Evolutionary conservation across 2,329 filamentous ascomycete genomes (phyloP).

Genomic region (Monascus ruber): DNA sequence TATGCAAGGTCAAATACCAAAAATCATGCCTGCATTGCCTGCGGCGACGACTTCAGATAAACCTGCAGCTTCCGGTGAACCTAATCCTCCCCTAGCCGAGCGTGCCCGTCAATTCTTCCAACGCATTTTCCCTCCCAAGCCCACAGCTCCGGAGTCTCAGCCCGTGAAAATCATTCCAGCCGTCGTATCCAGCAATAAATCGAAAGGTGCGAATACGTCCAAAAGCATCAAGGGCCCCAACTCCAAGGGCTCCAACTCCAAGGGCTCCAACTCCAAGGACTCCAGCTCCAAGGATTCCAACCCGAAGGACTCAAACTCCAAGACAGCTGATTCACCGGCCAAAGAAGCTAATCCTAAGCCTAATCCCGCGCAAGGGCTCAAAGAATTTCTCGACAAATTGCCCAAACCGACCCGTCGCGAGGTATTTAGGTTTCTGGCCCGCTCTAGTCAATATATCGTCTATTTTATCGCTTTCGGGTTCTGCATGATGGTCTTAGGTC

Average conservation of each 20-base stretch:
- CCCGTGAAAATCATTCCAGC: background rate
- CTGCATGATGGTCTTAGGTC: conserved; percentile 18
- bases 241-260: background rate
- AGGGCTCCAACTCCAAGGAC: background rate
- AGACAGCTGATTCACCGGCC: too few relatives aligned
- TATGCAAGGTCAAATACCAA: background rate
- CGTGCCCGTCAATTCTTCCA: background rate
- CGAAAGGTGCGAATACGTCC: conserved; percentile 10
- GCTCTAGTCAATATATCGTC: conserved; percentile 21
- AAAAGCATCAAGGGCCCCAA: conserved; percentile 14
- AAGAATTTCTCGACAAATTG: conserved; percentile 12
- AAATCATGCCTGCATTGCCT: too few relatives aligned
- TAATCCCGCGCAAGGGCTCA: too few relatives aligned
- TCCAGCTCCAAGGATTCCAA: background rate
- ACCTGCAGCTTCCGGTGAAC: background rate
- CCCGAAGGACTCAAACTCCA: background rate
- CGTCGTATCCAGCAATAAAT: background rate
- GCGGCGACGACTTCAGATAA: background rate
- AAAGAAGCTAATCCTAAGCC: too few relatives aligned
- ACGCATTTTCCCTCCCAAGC: background rate
- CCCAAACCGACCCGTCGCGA: conserved; percentile 18
- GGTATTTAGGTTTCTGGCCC: conserved; percentile 16
- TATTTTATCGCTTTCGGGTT: conserved; percentile 24
- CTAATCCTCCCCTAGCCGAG: background rate
- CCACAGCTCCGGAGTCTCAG: background rate